phyloP scores from a whole-genome alignment of 345 rosid genomes.

The Camelina neglecta region DNA sequence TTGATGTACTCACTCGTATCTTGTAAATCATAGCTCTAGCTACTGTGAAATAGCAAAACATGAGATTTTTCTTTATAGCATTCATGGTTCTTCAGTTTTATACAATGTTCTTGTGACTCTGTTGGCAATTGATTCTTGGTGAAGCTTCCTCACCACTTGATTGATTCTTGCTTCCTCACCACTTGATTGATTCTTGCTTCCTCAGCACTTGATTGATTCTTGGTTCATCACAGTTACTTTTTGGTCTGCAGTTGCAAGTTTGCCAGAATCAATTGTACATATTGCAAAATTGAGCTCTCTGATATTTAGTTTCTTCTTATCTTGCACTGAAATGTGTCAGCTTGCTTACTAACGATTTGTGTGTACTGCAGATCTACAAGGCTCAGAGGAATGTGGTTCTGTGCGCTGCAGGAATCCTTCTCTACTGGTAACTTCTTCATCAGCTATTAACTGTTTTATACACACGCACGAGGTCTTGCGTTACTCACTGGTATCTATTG shows the following conservation, averaged over 20 bases:
- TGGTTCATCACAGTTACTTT: not conserved
- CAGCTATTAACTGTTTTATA: not conserved
- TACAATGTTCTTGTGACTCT: constrained; percentile 3
- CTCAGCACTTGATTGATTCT: not conserved
- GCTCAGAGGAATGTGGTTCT: constrained; percentile 84
- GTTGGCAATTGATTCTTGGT: constrained; percentile 10
- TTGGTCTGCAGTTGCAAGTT: not conserved
- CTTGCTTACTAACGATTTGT: not conserved
- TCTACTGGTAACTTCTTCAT: constrained; percentile 68
- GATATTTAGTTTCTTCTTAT: not conserved
- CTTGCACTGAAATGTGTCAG: not conserved
- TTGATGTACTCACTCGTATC: constrained; percentile 13
- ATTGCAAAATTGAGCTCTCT: not conserved
- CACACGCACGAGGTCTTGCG: not conserved
- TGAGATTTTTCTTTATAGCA: not conserved
- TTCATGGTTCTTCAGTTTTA: not conserved
- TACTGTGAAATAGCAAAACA: constrained; percentile 14
- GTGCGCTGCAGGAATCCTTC: constrained; percentile 71
- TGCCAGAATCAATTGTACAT: not conserved
- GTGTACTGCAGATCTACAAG: constrained; percentile 70
- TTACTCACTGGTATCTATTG: constrained; percentile 6
- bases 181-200: constrained; percentile 1
- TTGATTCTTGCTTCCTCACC: too few species aligned
- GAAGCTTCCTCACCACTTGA: not conserved
- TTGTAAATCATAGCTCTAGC: not conserved